Base-by-base conservation (phyloP, 352 stramenopile genomes). In the Pythium aristosporum region DNA sequence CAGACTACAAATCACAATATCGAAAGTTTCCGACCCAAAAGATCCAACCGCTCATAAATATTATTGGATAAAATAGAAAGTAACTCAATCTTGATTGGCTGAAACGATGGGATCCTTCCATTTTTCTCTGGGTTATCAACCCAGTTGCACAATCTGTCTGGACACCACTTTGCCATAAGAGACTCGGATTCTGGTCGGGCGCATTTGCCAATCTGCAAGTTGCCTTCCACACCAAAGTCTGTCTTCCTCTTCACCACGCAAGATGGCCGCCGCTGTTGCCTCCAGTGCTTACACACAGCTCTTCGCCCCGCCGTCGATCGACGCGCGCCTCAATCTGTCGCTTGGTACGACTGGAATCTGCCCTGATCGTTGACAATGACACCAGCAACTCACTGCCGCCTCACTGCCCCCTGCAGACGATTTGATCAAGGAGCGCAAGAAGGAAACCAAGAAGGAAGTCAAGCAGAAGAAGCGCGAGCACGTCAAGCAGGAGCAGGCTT, bases 391-490 rank as follows among this genome's bases (percentile, higher is more conserved):
- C 44, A 50, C 13, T 8, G 28, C 44, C 20, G 6, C 8, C 16
- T 6, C 13, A 10, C 13, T 57, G 32, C 21, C 42, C 12, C 25
- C 25, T 50, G n/a, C 42, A 75, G 82, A 91, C 57, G 80, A 80
- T n/a, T 50, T 89, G 44, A 91, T 89, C 65, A 89, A 89, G 61
- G 78, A 88, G 57, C 76, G 80, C 43, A 69, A 69, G 61, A 87
- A 85, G 54, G 76, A 87, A 54, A 59, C 75, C 65, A 86, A 91
- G 68, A 87, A 85, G 53, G 76, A 87, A 53, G 43, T 74, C 61
- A 86, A 91, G 67, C 82, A 85, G n/a, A 71, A 82, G 25, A 75
- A 81, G 43, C 68, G 70, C 32, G 65, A 69, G 20, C 68, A 5
- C 11, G 59, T 68, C 43, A 73, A 77, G 63, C 36, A 68, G 16